phyloP scores from a whole-genome alignment of 2,329 filamentous ascomycete genomes.

The Apiospora aurea region DNA sequence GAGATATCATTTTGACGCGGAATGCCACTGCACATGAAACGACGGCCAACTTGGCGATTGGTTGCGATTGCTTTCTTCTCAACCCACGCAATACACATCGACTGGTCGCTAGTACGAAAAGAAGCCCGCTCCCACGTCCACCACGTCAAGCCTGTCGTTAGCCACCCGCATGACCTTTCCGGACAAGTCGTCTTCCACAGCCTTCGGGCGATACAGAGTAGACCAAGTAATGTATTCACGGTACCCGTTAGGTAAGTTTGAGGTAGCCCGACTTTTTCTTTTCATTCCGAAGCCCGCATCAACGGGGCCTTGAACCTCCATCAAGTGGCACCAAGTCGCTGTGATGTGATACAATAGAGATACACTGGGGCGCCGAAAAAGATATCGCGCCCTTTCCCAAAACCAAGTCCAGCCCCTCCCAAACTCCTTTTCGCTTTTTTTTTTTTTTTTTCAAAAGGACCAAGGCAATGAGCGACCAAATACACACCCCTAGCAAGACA shows the following conservation, averaged over 20 bases:
- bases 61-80: no score
- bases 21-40: no score
- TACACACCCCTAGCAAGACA: background rate
- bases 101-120: no score
- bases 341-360: background rate
- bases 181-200: no score
- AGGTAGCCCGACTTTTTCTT: background rate
- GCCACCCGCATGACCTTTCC: no score
- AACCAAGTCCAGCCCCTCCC: background rate
- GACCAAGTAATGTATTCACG: background rate
- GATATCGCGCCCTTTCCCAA: background rate
- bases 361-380: background rate
- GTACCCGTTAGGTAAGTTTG: background rate
- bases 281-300: background rate
- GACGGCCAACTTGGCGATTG: no score
- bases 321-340: background rate
- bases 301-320: background rate
- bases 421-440: constrained; percentile 4
- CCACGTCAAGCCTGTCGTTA: no score
- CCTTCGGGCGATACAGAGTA: background rate
- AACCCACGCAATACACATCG: no score
- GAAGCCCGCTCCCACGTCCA: no score
- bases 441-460: no score
- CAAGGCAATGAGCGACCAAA: background rate
- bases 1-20: no score